phyloP scores from a whole-genome alignment of 2,329 filamentous ascomycete genomes.

The Fusarium ambrosium region DNA sequence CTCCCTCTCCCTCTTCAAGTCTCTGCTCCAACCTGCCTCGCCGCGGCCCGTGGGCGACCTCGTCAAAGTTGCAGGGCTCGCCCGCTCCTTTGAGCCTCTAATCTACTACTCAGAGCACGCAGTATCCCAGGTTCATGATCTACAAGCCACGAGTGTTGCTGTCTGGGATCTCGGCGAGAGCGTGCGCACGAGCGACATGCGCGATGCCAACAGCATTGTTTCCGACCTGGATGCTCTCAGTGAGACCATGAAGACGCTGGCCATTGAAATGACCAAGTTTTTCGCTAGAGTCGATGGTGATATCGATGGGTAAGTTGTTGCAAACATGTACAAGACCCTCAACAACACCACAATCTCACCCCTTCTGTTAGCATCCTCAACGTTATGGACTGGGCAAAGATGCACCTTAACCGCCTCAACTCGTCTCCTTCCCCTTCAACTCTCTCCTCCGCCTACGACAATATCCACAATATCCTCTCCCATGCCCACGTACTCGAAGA shows the following conservation, averaged over 20 bases:
- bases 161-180: constrained; percentile 96
- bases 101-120: constrained; percentile 96
- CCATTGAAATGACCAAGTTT: constrained; percentile 89
- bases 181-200: constrained; percentile 90
- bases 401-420: constrained; percentile 81
- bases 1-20: constrained; percentile 73
- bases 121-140: constrained; percentile 84
- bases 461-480: constrained; percentile 83
- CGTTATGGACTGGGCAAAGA: constrained; percentile 95
- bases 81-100: constrained; percentile 91
- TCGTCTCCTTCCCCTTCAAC: constrained; percentile 67
- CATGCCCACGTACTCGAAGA: constrained; percentile 72
- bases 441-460: constrained; percentile 81
- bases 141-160: constrained; percentile 92
- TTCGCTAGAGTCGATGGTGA: constrained; percentile 95
- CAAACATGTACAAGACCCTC: neutral
- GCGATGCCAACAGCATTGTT: constrained; percentile 87
- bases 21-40: constrained; percentile 76
- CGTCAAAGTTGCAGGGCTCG: constrained; percentile 90
- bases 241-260: constrained; percentile 86
- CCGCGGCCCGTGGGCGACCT: constrained; percentile 70
- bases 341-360: constrained; percentile 20
- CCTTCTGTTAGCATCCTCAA: constrained; percentile 76
- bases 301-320: constrained; percentile 76
- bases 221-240: constrained; percentile 87